Evolutionary conservation across 371 early-diverging fungal genomes (phyloP), one percentile per base, ranked within the genome.

Genomic region (Dichotomocladium elegans): DNA sequence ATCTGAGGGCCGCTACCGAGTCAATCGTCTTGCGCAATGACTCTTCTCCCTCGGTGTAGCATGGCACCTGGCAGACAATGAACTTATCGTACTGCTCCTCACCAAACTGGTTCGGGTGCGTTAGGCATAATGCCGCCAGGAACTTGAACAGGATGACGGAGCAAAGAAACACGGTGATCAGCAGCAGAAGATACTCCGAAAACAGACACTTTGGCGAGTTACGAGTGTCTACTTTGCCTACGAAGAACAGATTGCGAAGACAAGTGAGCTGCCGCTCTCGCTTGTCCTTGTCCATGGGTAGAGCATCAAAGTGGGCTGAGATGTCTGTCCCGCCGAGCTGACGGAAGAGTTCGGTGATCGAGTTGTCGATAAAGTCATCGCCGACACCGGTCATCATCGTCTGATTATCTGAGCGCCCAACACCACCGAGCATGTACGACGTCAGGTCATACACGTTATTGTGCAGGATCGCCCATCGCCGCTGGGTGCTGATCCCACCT

Each of bases 21-120:
- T 98, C 91, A 33, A 99, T 84, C 1, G 99, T 99, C 48, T 85
- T 82, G 49, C 87, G 80, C 26, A 99, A 79, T 7, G 97, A 96
- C 22, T 95, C 96, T 57, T 92, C 92, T 30, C 91, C 95, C 72
- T 99, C 99, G 4, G 99, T 97, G 72, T 99, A 99, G 75, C 99
- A 99, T 3, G 99, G 98, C 4, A 87, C 82, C 46, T 87, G 85
- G 41, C 87, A 86, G 34, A 99, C 87, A 43, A 93, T 91, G 60
- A 99, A 99, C 53, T 92, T 89, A 68, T 93, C 91, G 57, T 89
- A 86, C 17, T 94, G 93, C 25, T 83, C 79, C 56, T 89, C 84
- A 14, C 92, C 93, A 24, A 81, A 78, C 15, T 15, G 24, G 8
- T n/a, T 17, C 11, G 28, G 25, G 9, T 26, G 28, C 3, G 47